phyloP scores from a whole-genome alignment of 495 filamentous ascomycete species.

The Aspergillus campestris region DNA sequence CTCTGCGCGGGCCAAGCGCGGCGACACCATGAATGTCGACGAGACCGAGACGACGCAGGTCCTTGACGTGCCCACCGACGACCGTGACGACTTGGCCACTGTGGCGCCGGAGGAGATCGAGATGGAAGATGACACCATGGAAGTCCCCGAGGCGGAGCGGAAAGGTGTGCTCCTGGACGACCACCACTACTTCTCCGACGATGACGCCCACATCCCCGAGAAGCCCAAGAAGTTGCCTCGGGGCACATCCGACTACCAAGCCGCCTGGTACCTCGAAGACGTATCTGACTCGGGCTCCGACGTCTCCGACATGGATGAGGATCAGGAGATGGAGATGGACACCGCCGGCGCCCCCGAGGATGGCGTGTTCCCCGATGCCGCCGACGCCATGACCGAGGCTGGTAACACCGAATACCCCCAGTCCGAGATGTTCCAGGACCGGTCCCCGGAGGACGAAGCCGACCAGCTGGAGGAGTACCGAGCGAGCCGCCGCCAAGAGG shows the following conservation, averaged over 20 bases:
- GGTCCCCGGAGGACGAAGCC: slow-evolving; percentile 77
- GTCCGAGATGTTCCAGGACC: slow-evolving; percentile 86
- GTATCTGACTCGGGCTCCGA: slow-evolving; percentile 84
- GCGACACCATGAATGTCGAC: slow-evolving; percentile 66
- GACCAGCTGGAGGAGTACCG: slow-evolving; percentile 72
- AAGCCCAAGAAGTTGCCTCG: slow-evolving; percentile 70
- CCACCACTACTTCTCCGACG: slow-evolving; percentile 96
- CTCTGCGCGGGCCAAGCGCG: slow-evolving; percentile 43
- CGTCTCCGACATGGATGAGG: slow-evolving; percentile 47
- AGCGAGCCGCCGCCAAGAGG: slow-evolving; percentile 63
- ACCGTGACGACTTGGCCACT: slow-evolving; percentile 72
- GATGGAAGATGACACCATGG: slow-evolving; percentile 61
- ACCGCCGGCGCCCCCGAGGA: slow-evolving; percentile 57
- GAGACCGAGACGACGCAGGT: slow-evolving; percentile 38
- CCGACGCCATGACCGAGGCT: slow-evolving; percentile 64
- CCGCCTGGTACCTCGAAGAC: slow-evolving; percentile 86
- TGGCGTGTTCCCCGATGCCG: slow-evolving; percentile 64
- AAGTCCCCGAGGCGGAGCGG: slow-evolving; percentile 47
- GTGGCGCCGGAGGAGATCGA: slow-evolving; percentile 78
- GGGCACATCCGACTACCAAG: slow-evolving; percentile 88
- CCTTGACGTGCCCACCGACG: slow-evolving; percentile 60
- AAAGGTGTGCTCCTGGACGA: slow-evolving; percentile 89
- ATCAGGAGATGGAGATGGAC: slow-evolving; percentile 42
- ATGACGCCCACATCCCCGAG: slow-evolving; percentile 55
- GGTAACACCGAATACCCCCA: slow-evolving; percentile 78